Evolutionary conservation across 2,329 filamentous ascomycete genomes (phyloP), one percentile per base, ranked within the genome.

Genomic region (Alternaria solani): DNA sequence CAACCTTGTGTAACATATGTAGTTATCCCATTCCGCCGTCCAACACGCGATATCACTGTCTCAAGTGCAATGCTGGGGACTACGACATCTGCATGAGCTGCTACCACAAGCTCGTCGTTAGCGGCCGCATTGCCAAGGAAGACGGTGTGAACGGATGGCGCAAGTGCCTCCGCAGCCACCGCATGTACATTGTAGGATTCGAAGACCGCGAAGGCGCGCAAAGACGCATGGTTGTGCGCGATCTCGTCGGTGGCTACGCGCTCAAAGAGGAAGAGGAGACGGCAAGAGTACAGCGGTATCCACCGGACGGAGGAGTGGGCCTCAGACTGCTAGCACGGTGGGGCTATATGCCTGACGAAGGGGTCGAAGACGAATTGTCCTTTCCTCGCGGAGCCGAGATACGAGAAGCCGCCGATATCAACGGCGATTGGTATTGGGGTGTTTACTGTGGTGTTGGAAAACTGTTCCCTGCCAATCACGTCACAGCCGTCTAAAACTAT

Each of bases 341-440:
- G 91, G 85, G 88, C 4, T 96, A 92, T 84, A 94, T 90, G 72
- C 92, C 93, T 0, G 85, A 86, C 2, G 79, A 84, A 0, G 83
- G 80, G 0, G 86, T 86, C 1, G 83, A 82, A 20, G 91, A 97
- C 74, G 94, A 98, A 79, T 80, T 98, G 41, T 78, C 89, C 63
- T 97, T 98, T 69, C 94, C 94, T 0, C 89, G 88, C 51, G 89
- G 91, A 9, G 93, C 94, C 0, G 91, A 95, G 77, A 86, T 98
- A 14, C 85, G 85, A 7, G 94, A 98, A 80, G 88, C 91, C 38
- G 90, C 94, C 75, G 91, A 95, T 76, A 88, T 96, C 48, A 97
- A 97, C 75, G 91, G 90, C 18, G 93, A 97, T 76, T 98, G 94
- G 94, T 93, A 86, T 72, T 91, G 90, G 80, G 94, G 94, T 0